Evolutionary conservation across 1,139 yeast genomes (phyloP), one percentile per base, ranked within the genome.

Genomic region (Pichia cactophila): DNA sequence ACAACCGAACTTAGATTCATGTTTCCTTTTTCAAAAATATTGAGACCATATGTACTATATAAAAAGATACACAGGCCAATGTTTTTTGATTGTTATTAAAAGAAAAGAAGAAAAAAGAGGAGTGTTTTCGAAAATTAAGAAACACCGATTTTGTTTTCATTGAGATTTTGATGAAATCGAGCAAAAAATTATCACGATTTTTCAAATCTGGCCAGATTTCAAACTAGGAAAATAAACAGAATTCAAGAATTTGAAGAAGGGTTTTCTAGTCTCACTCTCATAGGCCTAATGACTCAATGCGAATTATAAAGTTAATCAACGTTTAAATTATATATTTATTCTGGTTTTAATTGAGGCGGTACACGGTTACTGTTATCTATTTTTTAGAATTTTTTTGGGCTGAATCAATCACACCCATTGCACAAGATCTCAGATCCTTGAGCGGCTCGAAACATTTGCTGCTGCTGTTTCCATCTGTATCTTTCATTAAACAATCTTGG

Each of bases 401-500:
- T 4, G 41, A 33, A n/a, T 31, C 46, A 31, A 51, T 51, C 12
- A 51, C 49, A 11, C 23, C 26, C 45, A 49, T 36, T 1, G 66
- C 58, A 49, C 66, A 63, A 14, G 50, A 46, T 42, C 65, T 53
- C 17, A 63, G 47, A 4, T 43, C 52, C 4, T 48, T 52, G 42
- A 63, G 48, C 42, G 59, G 53, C 9, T 49, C 52, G 26, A 54
- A 48, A 39, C 66, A 63, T 39, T 56, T 52, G 14, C 60, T 52
- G n/a, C 56, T 57, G 33, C 55, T 50, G 23, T 58, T 55, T 11
- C 47, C 51, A 26, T 49, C 52, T 7, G 45, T 54, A 33, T 61
- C 59, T 37, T 49, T 46, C 38, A 49, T 65, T 45, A 83, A 70
- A 61, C 90, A 83, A 36, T 72, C 72, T 58, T 83, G 88, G 61